These are phyloP conservation scores for Metschnikowia proteae DNA, from an alignment of 805 yeast genomes.

Conservation along the genomic window DNA sequence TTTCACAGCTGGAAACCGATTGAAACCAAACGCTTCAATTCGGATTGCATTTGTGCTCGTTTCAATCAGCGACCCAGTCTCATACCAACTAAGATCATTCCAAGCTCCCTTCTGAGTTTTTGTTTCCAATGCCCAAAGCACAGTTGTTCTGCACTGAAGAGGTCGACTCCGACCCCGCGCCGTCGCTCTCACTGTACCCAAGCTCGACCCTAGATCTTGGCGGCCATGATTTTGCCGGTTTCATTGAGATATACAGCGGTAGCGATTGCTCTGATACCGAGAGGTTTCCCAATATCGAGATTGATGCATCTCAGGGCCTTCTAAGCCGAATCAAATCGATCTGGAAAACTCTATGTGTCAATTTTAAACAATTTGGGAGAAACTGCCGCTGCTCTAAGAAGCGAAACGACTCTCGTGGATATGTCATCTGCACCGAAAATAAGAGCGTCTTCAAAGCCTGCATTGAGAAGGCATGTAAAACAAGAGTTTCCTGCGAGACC, in stretches of 20 bases:
- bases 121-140: no score
- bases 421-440: neutral
- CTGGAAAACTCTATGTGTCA: neutral
- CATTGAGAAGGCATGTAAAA: neutral
- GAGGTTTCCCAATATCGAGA: neutral
- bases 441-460: neutral
- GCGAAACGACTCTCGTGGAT: neutral
- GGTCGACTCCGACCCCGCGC: neutral
- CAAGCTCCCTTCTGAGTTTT: no score
- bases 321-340: neutral
- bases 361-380: no score
- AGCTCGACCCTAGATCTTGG: neutral
- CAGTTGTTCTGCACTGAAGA: neutral
- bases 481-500: neutral
- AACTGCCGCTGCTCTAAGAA: neutral
- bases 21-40: no score
- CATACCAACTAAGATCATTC: no score
- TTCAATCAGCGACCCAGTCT: no score
- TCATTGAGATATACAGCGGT: neutral
- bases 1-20: no score
- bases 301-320: neutral
- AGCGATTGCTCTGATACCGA: neutral
- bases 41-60: no score
- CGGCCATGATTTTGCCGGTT: neutral
- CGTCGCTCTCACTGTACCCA: neutral